Percentiles rank a stretch among this genome's conserved stretches.
Evolutionary conservation across 2,329 filamentous ascomycete species (phyloP).

Genomic region (Helminthosporium solani): DNA sequence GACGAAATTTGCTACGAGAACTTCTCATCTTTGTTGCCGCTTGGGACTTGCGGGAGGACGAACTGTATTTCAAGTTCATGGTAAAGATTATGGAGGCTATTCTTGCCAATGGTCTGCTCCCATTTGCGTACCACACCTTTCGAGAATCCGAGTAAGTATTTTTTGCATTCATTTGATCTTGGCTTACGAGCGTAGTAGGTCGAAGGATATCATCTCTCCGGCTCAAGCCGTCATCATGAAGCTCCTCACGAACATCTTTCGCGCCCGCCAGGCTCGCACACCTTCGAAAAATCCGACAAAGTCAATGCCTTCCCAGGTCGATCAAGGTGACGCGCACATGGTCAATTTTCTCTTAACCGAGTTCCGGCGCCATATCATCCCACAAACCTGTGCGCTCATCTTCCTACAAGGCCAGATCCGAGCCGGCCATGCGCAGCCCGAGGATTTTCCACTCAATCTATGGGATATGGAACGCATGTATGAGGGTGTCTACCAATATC

Average conservation of each 20-base stretch:
- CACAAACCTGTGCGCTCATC: slow-evolving; percentile 91
- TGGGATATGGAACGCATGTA: slow-evolving; percentile 99
- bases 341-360: slow-evolving; percentile 91
- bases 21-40: slow-evolving; percentile 94
- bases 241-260: slow-evolving; percentile 85
- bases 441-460: slow-evolving; percentile 89
- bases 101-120: slow-evolving; percentile 82
- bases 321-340: slow-evolving; percentile 62
- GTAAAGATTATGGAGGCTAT: slow-evolving; percentile 94
- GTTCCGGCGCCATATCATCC: slow-evolving; percentile 88
- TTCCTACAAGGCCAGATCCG: slow-evolving; percentile 90
- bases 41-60: slow-evolving; percentile 92
- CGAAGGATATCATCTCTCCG: slow-evolving; percentile 94
- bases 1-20: slow-evolving; percentile 83
- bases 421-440: slow-evolving; percentile 69
- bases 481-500: slow-evolving; percentile 89
- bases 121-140: slow-evolving; percentile 88
- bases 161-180: neutral
- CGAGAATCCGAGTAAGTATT: slow-evolving; percentile 58
- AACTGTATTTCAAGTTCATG: slow-evolving; percentile 94
- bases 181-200: slow-evolving; percentile 41
- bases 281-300: slow-evolving; percentile 48
- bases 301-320: slow-evolving; percentile 47
- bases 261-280: slow-evolving; percentile 53
- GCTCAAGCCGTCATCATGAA: slow-evolving; percentile 92